Evolutionary conservation across 2,329 filamentous ascomycete genomes (phyloP).

Genomic region (Penicillium vulpinum): DNA sequence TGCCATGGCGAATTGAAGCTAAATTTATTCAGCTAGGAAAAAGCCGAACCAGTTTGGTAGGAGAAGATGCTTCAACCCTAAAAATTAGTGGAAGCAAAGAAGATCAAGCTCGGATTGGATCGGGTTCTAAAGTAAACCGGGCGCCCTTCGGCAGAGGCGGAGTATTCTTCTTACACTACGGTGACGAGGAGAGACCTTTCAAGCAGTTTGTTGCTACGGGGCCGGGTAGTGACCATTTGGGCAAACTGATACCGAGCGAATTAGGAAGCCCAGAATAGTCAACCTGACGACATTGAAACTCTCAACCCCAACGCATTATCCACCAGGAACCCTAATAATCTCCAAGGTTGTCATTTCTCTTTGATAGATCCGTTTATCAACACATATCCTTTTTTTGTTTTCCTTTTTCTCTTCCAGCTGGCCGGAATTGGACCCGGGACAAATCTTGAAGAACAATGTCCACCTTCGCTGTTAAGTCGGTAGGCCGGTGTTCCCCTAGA

Average conservation of each 20-base stretch:
- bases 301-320: slow-evolving; percentile 1
- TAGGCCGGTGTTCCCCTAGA: slow-evolving; percentile 4
- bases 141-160: slow-evolving; percentile 9
- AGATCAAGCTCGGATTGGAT: slow-evolving; percentile 13
- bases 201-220: slow-evolving; percentile 27
- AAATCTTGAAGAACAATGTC: slow-evolving; percentile 31
- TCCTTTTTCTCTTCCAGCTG: not conserved
- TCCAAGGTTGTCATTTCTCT: not conserved
- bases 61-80: slow-evolving; percentile 3
- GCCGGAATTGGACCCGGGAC: slow-evolving; percentile 4
- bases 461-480: slow-evolving; percentile 41
- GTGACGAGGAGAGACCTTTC: slow-evolving; percentile 17
- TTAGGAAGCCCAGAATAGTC: slow-evolving; percentile 28
- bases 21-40: not conserved
- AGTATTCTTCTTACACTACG: slow-evolving; percentile 16
- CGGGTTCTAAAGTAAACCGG: slow-evolving; percentile 9
- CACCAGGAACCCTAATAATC: slow-evolving; percentile 11
- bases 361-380: not conserved
- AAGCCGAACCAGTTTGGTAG: not conserved
- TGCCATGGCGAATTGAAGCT: slow-evolving; percentile 33
- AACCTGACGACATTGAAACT: slow-evolving; percentile 16
- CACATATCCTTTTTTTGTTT: not conserved
- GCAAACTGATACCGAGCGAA: slow-evolving; percentile 26
- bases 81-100: not conserved
- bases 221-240: slow-evolving; percentile 15